A percentile compares a stretch with the other conserved stretches of the same genome.
Evolutionary conservation across 208 protist species (phyloP).

Genomic region (Acanthamoeba royreba): DNA sequence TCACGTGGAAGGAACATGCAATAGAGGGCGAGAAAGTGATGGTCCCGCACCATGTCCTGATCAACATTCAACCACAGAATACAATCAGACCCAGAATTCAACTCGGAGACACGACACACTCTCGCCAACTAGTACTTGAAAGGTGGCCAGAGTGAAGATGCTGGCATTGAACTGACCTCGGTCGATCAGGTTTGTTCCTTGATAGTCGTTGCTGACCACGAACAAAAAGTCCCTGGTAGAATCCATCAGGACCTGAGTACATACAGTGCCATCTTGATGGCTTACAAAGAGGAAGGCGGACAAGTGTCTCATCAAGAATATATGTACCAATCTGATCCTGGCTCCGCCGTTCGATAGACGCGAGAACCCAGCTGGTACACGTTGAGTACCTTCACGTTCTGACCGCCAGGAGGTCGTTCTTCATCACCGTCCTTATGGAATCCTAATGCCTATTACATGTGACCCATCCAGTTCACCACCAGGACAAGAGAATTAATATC

Average conservation of each 20-base stretch:
- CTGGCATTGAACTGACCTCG: slow-evolving; percentile 4
- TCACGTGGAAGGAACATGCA: slow-evolving; percentile 1
- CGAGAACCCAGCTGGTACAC: slow-evolving; percentile 35
- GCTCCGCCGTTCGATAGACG: not conserved
- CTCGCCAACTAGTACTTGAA: not conserved
- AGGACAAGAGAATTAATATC: too few species aligned
- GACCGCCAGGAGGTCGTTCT: not conserved
- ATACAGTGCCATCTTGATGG: not conserved
- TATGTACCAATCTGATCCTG: not conserved
- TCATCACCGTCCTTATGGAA: not conserved
- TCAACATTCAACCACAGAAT: not conserved
- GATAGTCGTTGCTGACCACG: not conserved
- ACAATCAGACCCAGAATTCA: not conserved
- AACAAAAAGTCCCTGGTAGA: not conserved
- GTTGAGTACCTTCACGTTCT: not conserved
- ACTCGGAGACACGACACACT: not conserved
- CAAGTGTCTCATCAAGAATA: not conserved
- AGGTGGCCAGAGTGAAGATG: not conserved
- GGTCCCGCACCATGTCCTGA: not conserved
- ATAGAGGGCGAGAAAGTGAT: slow-evolving; percentile 26
- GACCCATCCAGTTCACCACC: not conserved
- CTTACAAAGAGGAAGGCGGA: not conserved
- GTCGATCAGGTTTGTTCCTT: not conserved
- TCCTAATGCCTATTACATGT: not conserved
- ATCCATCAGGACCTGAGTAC: not conserved